Conservation (phyloP, 1,284 basidiomycete genomes). For the Sporisorium reilianum region DNA sequence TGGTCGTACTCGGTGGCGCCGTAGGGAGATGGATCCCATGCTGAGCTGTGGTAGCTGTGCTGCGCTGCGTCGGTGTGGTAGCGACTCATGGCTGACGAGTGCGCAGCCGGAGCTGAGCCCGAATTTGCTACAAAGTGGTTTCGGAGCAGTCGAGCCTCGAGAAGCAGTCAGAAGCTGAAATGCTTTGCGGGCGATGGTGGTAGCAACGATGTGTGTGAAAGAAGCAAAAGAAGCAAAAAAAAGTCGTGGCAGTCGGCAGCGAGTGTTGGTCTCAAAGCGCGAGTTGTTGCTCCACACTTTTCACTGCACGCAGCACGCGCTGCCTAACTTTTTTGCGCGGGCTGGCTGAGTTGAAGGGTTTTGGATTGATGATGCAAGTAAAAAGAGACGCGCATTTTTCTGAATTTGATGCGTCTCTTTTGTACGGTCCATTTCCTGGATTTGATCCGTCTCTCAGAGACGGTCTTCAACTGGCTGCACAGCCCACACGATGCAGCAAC, state of each 20-base stretch:
- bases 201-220: background rate
- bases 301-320: background rate
- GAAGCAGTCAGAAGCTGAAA: background rate
- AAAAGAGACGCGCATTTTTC: too few relatives aligned
- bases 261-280: constrained; percentile 20
- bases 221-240: background rate
- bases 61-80: constrained; percentile 33
- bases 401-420: too few relatives aligned
- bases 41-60: constrained; percentile 40
- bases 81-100: constrained; percentile 24
- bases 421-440: too few relatives aligned
- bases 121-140: background rate
- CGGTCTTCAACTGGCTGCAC: constrained; percentile 25
- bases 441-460: too few relatives aligned
- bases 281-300: constrained; percentile 19
- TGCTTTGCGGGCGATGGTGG: constrained; percentile 1
- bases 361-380: too few relatives aligned
- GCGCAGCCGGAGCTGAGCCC: background rate
- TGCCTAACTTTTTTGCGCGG: background rate
- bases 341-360: background rate
- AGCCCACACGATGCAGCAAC: constrained; percentile 13
- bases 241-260: background rate
- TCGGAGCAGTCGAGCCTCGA: background rate
- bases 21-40: constrained; percentile 46
- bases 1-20: constrained; percentile 31